phyloP scores from a whole-genome alignment of 768 basidiomycete genomes.

The Daedalea quercina region DNA sequence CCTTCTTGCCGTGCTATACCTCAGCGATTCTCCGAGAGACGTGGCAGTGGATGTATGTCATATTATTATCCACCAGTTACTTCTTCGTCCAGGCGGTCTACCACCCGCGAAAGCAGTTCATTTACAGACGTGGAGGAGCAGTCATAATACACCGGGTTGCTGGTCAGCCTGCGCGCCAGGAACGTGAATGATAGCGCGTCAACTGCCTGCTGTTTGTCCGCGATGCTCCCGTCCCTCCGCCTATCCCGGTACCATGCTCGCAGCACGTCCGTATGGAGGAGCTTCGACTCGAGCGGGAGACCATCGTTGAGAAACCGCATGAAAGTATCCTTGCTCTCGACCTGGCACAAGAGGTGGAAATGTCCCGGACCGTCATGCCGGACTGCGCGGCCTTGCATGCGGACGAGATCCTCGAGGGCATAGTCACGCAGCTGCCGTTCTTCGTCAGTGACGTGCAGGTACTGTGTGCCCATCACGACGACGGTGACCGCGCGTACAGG shows the following conservation, averaged over 20 bases:
- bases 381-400: slow-evolving; percentile 88
- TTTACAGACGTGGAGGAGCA: slow-evolving; percentile 36
- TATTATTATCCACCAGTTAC: slow-evolving; percentile 4
- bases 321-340: slow-evolving; percentile 77
- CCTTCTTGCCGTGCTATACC: background rate
- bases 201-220: slow-evolving; percentile 59
- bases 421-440: slow-evolving; percentile 79
- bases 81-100: slow-evolving; percentile 42
- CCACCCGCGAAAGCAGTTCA: slow-evolving; percentile 61
- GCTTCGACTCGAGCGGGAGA: slow-evolving; percentile 78
- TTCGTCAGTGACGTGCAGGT: slow-evolving; percentile 43
- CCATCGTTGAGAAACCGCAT: slow-evolving; percentile 84
- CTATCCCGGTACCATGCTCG: slow-evolving; percentile 39
- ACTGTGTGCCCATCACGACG: slow-evolving; percentile 91
- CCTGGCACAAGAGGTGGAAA: slow-evolving; percentile 86
- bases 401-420: slow-evolving; percentile 69
- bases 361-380: slow-evolving; percentile 46
- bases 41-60: background rate
- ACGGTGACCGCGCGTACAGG: slow-evolving; percentile 79
- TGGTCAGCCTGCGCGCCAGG: slow-evolving; percentile 59
- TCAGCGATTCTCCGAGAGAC: background rate
- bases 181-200: slow-evolving; percentile 81
- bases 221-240: slow-evolving; percentile 31
- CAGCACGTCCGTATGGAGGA: slow-evolving; percentile 48
- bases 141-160: slow-evolving; percentile 86